phyloP scores from a whole-genome alignment of 805 yeast genomes.

The Pichia membranifaciens region DNA sequence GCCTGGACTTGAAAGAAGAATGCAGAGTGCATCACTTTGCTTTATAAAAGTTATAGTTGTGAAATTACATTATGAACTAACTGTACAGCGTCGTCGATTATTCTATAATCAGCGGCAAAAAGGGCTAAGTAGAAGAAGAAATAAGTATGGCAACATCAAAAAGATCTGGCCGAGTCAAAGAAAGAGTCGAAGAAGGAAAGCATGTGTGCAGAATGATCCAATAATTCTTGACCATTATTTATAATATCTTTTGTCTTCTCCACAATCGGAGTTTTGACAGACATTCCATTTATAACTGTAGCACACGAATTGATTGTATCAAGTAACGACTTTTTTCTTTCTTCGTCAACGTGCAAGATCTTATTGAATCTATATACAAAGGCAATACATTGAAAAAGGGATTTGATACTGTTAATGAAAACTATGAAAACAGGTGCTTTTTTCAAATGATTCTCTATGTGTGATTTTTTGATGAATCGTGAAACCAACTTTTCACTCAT shows the following conservation, averaged over 20 bases:
- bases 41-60: conserved; percentile 3
- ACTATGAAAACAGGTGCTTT: conserved; percentile 22
- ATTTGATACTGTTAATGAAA: conserved; percentile 25
- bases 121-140: neutral
- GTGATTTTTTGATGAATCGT: conserved; percentile 16
- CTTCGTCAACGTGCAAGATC: conserved; percentile 13
- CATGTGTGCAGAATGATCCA: conserved; percentile 18
- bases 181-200: conserved; percentile 22
- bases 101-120: no score
- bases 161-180: conserved; percentile 13
- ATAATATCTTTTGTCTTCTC: conserved; percentile 14
- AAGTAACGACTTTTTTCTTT: conserved; percentile 7
- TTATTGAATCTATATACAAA: conserved; percentile 18
- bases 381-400: conserved; percentile 25
- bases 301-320: conserved; percentile 10
- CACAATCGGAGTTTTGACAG: conserved; percentile 13
- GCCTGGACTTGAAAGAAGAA: conserved; percentile 40
- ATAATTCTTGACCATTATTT: conserved; percentile 18
- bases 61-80: no score
- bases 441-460: conserved; percentile 15
- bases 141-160: neutral
- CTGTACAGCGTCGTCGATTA: no score
- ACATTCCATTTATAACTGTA: conserved; percentile 3
- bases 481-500: conserved; percentile 18
- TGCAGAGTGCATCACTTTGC: neutral